Conservation (phyloP, 495 filamentous ascomycete species). For the Neurospora pannonica region DNA sequence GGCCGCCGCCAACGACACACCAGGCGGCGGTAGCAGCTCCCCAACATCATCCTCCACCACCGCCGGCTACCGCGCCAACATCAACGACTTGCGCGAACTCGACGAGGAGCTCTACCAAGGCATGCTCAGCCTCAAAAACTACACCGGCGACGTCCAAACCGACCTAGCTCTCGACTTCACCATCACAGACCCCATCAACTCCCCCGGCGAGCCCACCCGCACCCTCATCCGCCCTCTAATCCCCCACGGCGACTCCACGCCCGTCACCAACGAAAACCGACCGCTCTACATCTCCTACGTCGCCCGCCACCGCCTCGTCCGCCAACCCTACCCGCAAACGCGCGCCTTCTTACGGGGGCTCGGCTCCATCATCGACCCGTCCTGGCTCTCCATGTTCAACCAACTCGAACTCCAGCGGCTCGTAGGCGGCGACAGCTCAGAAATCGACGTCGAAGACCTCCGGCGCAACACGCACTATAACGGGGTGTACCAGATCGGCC, state of each 20-base stretch:
- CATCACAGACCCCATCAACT: constrained; percentile 65
- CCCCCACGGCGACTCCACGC: constrained; percentile 60
- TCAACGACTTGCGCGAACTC: constrained; percentile 89
- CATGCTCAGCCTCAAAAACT: constrained; percentile 81
- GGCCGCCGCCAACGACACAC: constrained; percentile 54
- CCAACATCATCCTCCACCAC: constrained; percentile 73
- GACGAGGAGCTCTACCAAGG: constrained; percentile 93
- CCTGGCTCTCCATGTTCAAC: constrained; percentile 98
- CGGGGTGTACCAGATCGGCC: constrained; percentile 77
- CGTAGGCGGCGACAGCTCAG: constrained; percentile 72
- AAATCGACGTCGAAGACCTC: constrained; percentile 82
- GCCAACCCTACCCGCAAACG: constrained; percentile 69
- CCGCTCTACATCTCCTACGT: constrained; percentile 91
- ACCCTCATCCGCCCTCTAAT: constrained; percentile 65
- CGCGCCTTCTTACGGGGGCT: constrained; percentile 80
- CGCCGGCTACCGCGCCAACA: constrained; percentile 69
- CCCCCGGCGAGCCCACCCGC: constrained; percentile 37
- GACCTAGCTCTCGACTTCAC: constrained; percentile 84
- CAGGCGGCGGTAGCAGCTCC: constrained; percentile 75
- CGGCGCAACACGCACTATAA: constrained; percentile 80
- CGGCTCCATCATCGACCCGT: constrained; percentile 76
- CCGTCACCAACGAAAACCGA: constrained; percentile 86
- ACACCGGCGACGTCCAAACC: constrained; percentile 63
- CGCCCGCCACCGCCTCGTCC: constrained; percentile 72
- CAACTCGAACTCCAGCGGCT: constrained; percentile 88